A percentile compares a stretch with the other conserved stretches of the same genome.
Evolutionary conservation across 441 rosid species (phyloP).

Genomic region (Theobroma grandiflorum): DNA sequence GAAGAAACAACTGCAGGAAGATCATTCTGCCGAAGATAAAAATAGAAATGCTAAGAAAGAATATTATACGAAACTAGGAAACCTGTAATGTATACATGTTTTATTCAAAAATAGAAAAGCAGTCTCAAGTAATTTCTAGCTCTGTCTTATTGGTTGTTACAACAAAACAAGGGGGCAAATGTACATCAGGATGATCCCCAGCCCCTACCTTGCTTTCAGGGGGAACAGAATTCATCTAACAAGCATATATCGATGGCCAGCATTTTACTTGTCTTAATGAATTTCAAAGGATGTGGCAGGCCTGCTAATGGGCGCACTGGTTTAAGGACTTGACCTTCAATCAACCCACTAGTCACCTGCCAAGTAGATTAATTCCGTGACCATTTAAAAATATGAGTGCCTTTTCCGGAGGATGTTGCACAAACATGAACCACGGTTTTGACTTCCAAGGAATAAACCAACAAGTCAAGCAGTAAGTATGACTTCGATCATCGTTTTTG

Average conservation of each 20-base stretch:
- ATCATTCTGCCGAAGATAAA: neutral
- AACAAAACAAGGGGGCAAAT: neutral
- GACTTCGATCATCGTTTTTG: conserved; percentile 54
- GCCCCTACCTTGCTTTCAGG: neutral
- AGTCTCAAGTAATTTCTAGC: neutral
- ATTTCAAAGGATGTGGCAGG: neutral
- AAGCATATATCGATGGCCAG: neutral
- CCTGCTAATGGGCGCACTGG: neutral
- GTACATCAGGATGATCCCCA: conserved; percentile 4
- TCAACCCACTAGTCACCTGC: neutral
- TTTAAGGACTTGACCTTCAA: conserved; percentile 1
- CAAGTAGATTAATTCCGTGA: neutral
- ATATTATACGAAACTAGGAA: conserved; percentile 1
- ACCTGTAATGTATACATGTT: neutral
- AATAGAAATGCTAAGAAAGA: conserved; percentile 1
- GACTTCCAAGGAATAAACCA: neutral
- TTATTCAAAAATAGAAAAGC: neutral
- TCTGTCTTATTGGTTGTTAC: neutral
- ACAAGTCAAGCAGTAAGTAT: conserved; percentile 5
- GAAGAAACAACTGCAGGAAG: neutral
- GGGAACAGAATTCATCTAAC: conserved; percentile 7
- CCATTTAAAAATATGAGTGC: neutral
- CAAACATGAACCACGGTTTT: neutral
- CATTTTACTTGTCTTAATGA: neutral
- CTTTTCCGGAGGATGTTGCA: no score